Percentiles rank a stretch among this genome's conserved stretches.
Conservation (phyloP, 1,139 yeast species). For the Kurtzmaniella quercitrusa region DNA sequence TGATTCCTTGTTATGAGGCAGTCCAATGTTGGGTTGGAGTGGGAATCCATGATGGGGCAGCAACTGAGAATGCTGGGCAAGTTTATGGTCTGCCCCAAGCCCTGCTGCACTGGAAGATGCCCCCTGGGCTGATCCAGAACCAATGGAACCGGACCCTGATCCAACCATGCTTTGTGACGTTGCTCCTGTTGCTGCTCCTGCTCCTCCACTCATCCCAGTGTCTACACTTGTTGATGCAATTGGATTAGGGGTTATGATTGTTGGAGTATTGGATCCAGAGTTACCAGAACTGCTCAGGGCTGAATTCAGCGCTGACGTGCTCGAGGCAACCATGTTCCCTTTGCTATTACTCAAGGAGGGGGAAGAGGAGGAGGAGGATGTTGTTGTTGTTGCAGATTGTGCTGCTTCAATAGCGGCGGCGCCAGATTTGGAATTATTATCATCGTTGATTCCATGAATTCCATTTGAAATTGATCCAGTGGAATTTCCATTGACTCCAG, state of each 20-base stretch:
- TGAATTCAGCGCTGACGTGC: not conserved
- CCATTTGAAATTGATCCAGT: not conserved
- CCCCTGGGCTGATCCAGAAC: not conserved
- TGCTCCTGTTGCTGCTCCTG: not conserved
- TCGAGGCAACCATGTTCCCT: not conserved
- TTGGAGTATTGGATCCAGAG: not conserved
- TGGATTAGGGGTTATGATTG: not conserved
- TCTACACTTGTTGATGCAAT: not conserved
- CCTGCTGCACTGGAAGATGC: not conserved
- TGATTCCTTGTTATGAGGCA: slow-evolving; percentile 37
- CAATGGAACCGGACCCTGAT: not conserved
- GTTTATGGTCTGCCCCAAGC: not conserved
- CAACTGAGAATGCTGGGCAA: slow-evolving; percentile 24
- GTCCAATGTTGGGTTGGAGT: slow-evolving; percentile 37
- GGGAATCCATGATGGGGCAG: slow-evolving; percentile 23
- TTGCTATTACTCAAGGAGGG: not conserved
- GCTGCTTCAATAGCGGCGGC: not conserved
- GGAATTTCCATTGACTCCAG: not conserved
- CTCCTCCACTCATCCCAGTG: not conserved
- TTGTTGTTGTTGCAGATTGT: not conserved
- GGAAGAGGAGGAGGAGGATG: no score
- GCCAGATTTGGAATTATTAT: not conserved
- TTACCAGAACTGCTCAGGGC: not conserved
- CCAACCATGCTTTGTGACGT: not conserved
- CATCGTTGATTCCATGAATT: not conserved